Base-by-base conservation (phyloP, 2,329 filamentous ascomycete species). In the Aureobasidium mangrovei region DNA sequence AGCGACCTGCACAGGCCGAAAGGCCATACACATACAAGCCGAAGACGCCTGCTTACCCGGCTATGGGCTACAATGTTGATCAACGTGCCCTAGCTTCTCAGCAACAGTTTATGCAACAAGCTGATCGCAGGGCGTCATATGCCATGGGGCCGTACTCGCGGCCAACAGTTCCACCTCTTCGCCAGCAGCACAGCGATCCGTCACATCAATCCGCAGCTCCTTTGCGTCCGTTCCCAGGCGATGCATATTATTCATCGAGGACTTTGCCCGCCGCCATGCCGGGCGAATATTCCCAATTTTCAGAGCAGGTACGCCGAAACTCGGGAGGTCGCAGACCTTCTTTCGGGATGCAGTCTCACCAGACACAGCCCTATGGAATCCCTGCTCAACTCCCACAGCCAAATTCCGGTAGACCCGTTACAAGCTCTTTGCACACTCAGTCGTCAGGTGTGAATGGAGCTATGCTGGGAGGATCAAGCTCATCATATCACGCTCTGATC, bases 1-100 rank as follows among this genome's bases (percentile, higher is more conserved):
- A n/a, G 45, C 48, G 48, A 33, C 55, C 42, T 35, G 40, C 49
- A 27, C 36, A 41, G 10, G 35, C 32, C 24, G 55, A 65, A 36
- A 67, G 65, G 58, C 67, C 67, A 12, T 70, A 70, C 51, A 58
- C 60, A n/a, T 70, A 70, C 62, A 69, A 70, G 60, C 68, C 68
- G 18, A 65, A 65, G 45, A 62, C 66, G 12, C 61, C 65, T 9
- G 56, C 60, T 28, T 55, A 56, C 51, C 63, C 65, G 33, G 58
- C 28, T 31, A 29, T 28, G 9, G 31, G 24, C 45, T 64, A 60
- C 49, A 54, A 57, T 35, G 58, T 68, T 27, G 66, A 68, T 55
- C 58, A 60, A 32, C 59, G 65, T 46, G 61, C 65, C 8, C 27
- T 51, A 36, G 45, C 42, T 3, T 41, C 53, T 9, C 56, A 55